Conservation (phyloP, 768 basidiomycete genomes). For the Kwoniella sp. region DNA sequence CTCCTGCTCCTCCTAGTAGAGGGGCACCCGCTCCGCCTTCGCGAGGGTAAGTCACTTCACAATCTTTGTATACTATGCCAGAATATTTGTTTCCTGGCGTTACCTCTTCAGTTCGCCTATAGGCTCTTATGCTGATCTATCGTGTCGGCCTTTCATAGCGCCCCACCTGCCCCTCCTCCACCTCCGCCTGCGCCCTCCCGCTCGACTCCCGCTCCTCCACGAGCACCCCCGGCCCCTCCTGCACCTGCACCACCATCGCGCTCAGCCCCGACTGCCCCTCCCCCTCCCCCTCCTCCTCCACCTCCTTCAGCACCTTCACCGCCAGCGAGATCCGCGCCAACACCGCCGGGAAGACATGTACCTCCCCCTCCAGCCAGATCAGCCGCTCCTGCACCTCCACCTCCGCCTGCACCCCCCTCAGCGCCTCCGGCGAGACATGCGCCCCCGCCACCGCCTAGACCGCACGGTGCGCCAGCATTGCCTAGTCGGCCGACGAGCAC, state of each 20-base stretch:
- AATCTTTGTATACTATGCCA: background rate
- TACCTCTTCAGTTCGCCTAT: background rate
- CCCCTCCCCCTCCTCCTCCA: constrained; percentile 22
- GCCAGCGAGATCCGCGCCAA: constrained; percentile 20
- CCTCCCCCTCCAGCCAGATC: constrained; percentile 33
- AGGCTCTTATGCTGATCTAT: background rate
- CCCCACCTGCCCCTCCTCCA: constrained; percentile 44
- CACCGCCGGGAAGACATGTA: constrained; percentile 48
- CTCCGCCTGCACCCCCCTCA: constrained; percentile 24
- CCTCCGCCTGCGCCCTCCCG: constrained; percentile 50
- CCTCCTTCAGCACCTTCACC: constrained; percentile 32
- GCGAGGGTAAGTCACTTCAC: constrained; percentile 22
- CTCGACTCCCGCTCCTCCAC: constrained; percentile 28
- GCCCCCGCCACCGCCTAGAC: constrained; percentile 23
- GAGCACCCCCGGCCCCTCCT: constrained; percentile 44
- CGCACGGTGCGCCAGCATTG: constrained; percentile 20
- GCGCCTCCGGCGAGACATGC: constrained; percentile 17
- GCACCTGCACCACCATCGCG: constrained; percentile 37
- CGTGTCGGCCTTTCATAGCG: constrained; percentile 23
- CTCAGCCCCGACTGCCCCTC: constrained; percentile 43
- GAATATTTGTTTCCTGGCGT: background rate
- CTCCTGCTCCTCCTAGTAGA: constrained; percentile 37
- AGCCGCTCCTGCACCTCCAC: constrained; percentile 26
- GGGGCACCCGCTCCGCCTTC: constrained; percentile 49
- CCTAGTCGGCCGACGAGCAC: constrained; percentile 24